Evolutionary conservation across 2,329 filamentous ascomycete genomes (phyloP).

Genomic region (Seiridium unicorne): DNA sequence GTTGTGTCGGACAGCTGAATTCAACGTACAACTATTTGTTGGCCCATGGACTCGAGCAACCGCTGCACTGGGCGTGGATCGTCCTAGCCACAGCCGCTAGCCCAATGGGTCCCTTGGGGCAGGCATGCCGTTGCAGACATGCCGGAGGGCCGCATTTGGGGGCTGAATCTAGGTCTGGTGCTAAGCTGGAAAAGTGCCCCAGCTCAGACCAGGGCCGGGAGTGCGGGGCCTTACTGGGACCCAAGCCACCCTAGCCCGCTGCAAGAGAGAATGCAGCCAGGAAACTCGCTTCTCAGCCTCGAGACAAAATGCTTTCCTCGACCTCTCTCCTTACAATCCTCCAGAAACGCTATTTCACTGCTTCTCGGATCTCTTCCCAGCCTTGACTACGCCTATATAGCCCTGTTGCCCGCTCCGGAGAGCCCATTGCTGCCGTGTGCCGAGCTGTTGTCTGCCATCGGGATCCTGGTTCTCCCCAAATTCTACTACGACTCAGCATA

Average conservation of each 20-base stretch:
- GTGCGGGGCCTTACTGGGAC: neutral
- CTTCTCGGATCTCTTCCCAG: neutral
- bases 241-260: neutral
- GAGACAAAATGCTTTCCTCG: neutral
- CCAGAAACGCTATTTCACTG: neutral
- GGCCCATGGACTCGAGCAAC: no score
- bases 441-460: neutral
- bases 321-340: neutral
- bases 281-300: neutral
- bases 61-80: no score
- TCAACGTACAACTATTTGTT: no score
- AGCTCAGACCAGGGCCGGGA: no score
- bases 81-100: no score
- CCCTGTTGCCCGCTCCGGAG: neutral
- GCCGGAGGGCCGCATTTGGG: no score
- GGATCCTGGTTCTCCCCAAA: neutral
- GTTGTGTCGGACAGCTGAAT: neutral
- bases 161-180: no score
- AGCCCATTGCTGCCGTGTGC: neutral
- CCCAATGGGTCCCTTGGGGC: no score
- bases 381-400: neutral
- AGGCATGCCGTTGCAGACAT: no score
- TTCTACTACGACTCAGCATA: neutral
- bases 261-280: neutral
- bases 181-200: no score